Conservation (phyloP, 1,284 basidiomycete species). For the Athelia sp. region DNA sequence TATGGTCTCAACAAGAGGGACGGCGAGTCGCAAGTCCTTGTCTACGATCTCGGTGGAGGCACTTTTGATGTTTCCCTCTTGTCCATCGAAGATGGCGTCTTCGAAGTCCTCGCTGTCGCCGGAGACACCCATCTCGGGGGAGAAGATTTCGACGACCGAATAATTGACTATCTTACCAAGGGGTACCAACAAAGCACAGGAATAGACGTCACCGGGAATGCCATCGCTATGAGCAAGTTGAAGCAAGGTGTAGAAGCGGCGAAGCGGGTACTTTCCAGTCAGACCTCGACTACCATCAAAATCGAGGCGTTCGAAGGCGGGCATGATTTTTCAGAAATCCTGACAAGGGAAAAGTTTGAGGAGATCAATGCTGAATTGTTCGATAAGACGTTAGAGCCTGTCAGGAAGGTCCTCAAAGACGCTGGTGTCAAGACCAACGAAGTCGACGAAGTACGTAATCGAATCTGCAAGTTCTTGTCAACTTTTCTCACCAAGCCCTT, state of each 20-base stretch:
- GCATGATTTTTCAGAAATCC: conserved; percentile 73
- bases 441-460: conserved; percentile 75
- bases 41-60: neutral
- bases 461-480: conserved; percentile 68
- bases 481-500: conserved; percentile 38
- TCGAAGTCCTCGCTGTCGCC: conserved; percentile 63
- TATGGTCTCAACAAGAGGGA: conserved; percentile 18
- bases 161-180: conserved; percentile 66
- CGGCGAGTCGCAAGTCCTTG: neutral
- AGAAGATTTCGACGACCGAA: conserved; percentile 73
- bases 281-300: conserved; percentile 60
- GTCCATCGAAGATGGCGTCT: conserved; percentile 62
- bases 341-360: conserved; percentile 79
- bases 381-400: conserved; percentile 79
- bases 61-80: neutral
- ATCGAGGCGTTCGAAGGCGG: conserved; percentile 61
- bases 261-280: conserved; percentile 36
- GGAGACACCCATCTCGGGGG: conserved; percentile 70
- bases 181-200: conserved; percentile 54
- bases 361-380: conserved; percentile 80
- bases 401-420: conserved; percentile 47
- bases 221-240: conserved; percentile 75
- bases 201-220: conserved; percentile 30
- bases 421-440: conserved; percentile 50
- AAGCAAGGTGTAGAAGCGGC: conserved; percentile 68